These are phyloP conservation scores for Globisporangium viniferum DNA, from an alignment of 352 stramenopile genomes.

Conservation along the genomic window DNA sequence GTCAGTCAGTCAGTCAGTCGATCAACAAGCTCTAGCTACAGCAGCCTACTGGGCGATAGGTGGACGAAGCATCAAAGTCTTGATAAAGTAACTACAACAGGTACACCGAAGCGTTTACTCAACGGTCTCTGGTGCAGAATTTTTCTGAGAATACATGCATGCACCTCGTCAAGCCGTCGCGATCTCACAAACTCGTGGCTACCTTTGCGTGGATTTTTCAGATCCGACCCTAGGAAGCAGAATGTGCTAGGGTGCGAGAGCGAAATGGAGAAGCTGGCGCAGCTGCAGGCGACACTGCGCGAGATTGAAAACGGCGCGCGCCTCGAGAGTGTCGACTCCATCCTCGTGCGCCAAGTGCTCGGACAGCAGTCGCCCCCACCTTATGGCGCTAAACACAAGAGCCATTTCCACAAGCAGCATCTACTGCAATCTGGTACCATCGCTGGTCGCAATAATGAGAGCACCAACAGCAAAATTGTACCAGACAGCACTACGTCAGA, in stretches of 20 bases:
- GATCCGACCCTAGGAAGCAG: no score
- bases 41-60: background rate
- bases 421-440: background rate
- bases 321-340: slow-evolving; percentile 41
- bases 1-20: background rate
- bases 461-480: background rate
- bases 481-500: background rate
- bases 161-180: slow-evolving; percentile 3
- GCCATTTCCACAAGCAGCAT: background rate
- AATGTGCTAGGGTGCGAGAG: no score
- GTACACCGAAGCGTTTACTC: background rate
- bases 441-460: background rate
- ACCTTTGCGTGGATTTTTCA: no score
- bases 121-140: background rate
- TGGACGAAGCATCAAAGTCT: background rate
- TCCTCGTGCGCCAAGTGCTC: slow-evolving; percentile 53
- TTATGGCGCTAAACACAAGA: background rate
- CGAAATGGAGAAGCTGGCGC: slow-evolving; percentile 26
- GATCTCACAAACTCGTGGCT: no score
- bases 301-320: slow-evolving; percentile 52
- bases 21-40: background rate
- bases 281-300: slow-evolving; percentile 45
- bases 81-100: background rate
- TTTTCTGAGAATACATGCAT: slow-evolving; percentile 9
- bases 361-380: slow-evolving; percentile 18